Percentiles rank a stretch among this genome's conserved stretches.
Conservation (phyloP, 176 grass and related monocot genomes). For the Tillandsia fasciculata region DNA sequence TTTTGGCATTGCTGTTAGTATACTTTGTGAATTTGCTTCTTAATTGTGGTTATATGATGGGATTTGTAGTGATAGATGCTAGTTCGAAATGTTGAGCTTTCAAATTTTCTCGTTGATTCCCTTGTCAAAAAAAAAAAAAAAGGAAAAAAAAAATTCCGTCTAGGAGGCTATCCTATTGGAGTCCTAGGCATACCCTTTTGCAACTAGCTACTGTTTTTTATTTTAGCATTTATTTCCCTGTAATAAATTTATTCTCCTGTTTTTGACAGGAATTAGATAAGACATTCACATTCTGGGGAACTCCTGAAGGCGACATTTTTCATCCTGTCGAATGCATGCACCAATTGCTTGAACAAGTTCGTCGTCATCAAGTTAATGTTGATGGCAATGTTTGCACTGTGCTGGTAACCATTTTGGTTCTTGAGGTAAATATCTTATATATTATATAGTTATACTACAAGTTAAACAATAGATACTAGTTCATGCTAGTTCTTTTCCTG, state of each 20-base stretch:
- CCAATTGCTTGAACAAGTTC: conserved; percentile 75
- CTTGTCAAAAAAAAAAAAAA: no score
- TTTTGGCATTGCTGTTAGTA: no score
- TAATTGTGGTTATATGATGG: no score
- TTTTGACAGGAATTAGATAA: conserved; percentile 64
- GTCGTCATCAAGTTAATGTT: conserved; percentile 82
- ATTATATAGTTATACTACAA: conserved; percentile 6
- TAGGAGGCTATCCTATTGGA: no score
- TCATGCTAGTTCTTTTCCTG: background rate
- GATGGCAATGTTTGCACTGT: conserved; percentile 96
- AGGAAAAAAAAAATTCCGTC: no score
- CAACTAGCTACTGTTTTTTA: background rate
- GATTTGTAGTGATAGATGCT: no score
- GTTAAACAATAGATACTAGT: background rate
- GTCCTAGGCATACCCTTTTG: no score
- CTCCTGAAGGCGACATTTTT: conserved; percentile 55
- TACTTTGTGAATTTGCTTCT: no score
- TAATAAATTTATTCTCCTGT: conserved; percentile 15
- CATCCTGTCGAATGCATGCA: conserved; percentile 95
- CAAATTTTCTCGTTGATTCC: no score
- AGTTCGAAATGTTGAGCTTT: no score
- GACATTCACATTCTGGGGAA: conserved; percentile 83
- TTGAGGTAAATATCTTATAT: conserved; percentile 54
- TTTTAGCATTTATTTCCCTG: background rate
- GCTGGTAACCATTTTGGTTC: conserved; percentile 89